phyloP scores from a whole-genome alignment of 352 stramenopile genomes.

The Pythium dissimile region DNA sequence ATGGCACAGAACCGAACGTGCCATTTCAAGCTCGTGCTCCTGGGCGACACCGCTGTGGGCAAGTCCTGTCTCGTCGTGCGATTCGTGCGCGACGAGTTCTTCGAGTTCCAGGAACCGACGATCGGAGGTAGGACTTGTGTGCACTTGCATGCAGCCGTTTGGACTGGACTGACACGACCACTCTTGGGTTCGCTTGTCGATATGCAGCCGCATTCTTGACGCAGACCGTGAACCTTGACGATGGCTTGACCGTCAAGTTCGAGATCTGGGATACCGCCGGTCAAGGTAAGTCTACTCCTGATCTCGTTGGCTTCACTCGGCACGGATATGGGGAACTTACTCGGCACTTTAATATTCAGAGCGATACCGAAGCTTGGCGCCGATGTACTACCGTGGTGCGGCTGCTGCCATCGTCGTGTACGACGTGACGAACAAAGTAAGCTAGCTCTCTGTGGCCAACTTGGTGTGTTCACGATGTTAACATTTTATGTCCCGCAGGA shows the following conservation, averaged over 20 bases:
- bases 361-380: conserved; percentile 94
- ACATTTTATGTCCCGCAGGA: no score
- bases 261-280: conserved; percentile 99
- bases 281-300: conserved; percentile 79
- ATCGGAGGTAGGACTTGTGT: conserved; percentile 79
- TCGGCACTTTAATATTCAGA: no score
- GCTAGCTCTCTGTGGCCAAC: no score
- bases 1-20: conserved; percentile 85
- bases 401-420: conserved; percentile 96
- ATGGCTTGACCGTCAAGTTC: conserved; percentile 98
- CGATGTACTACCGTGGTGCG: conserved; percentile 98
- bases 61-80: conserved; percentile 99
- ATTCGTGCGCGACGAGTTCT: conserved; percentile 99
- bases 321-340: no score
- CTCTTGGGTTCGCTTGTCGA: not conserved
- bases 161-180: no score
- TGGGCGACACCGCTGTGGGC: conserved; percentile 98
- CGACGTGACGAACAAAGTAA: conserved; percentile 95
- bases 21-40: conserved; percentile 99
- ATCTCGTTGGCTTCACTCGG: no score
- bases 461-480: no score
- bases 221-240: conserved; percentile 97
- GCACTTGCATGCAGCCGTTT: no score
- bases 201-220: conserved; percentile 94
- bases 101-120: conserved; percentile 98